A percentile compares a stretch with the other conserved stretches of the same genome.
phyloP scores from a whole-genome alignment of 176 grass and related monocot genomes.

The Pharus latifolius region DNA sequence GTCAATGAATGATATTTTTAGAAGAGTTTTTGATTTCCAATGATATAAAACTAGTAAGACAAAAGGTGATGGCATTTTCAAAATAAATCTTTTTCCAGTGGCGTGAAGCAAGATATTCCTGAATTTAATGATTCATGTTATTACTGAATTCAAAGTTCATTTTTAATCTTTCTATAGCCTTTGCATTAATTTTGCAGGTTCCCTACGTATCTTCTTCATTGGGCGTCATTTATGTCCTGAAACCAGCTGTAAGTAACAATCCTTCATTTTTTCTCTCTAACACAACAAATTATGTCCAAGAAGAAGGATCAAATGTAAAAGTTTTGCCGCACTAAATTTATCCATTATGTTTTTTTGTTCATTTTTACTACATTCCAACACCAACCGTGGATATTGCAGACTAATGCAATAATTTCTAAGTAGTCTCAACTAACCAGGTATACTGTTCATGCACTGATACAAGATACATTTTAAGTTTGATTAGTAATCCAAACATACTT shows the following conservation, averaged over 20 bases:
- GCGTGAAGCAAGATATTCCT: too few relatives aligned
- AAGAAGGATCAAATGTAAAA: background rate
- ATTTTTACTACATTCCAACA: background rate
- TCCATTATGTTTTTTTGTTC: background rate
- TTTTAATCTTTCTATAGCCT: background rate
- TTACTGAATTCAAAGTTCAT: background rate
- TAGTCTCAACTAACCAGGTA: conserved; percentile 59
- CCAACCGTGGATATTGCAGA: conserved; percentile 22
- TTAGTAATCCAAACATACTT: background rate
- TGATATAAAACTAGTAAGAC: too few relatives aligned
- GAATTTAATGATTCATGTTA: background rate
- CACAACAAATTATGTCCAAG: background rate
- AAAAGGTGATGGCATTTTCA: too few relatives aligned
- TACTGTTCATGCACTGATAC: background rate
- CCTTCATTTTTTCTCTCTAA: background rate
- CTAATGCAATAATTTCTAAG: conserved; percentile 60
- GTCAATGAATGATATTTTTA: too few relatives aligned
- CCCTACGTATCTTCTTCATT: conserved; percentile 80
- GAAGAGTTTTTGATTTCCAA: too few relatives aligned
- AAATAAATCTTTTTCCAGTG: too few relatives aligned
- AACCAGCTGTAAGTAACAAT: conserved; percentile 69
- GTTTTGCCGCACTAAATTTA: background rate
- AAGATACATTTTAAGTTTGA: background rate
- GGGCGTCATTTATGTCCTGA: conserved; percentile 68
- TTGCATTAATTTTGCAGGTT: conserved; percentile 39